These are phyloP conservation scores for Psilocybe sp. DNA, from an alignment of 768 basidiomycete species.

Conservation along the genomic window DNA sequence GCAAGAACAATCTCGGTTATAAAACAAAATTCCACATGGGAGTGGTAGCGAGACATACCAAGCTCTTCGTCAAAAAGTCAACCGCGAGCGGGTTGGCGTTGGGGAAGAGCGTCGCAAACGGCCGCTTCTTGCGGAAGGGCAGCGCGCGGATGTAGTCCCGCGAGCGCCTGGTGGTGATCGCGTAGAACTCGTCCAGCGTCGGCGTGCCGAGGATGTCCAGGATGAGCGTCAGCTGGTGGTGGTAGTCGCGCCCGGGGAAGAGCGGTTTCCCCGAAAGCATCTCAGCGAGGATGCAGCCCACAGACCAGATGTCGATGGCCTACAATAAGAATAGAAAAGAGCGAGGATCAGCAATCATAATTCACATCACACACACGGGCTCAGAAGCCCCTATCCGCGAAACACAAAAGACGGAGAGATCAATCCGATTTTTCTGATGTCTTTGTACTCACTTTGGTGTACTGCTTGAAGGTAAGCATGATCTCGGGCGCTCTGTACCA, in stretches of 20 bases:
- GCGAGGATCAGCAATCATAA: too few species aligned
- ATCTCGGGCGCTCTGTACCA: slow-evolving; percentile 99
- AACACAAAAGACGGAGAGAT: not conserved
- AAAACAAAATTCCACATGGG: not conserved
- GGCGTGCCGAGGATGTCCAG: slow-evolving; percentile 97
- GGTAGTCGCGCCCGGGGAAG: slow-evolving; percentile 96
- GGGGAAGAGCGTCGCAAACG: slow-evolving; percentile 85
- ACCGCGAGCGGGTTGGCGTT: slow-evolving; percentile 78
- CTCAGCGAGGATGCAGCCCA: slow-evolving; percentile 89
- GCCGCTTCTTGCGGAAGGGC: slow-evolving; percentile 86
- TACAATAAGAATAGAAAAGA: too few species aligned
- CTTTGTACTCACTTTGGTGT: slow-evolving; percentile 69
- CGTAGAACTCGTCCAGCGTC: slow-evolving; percentile 95
- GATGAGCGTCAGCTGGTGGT: slow-evolving; percentile 94
- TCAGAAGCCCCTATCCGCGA: too few species aligned
- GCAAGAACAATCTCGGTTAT: slow-evolving; percentile 1
- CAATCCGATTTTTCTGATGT: slow-evolving; percentile 10
- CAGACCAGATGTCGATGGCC: slow-evolving; percentile 90
- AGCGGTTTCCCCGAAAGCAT: slow-evolving; percentile 97
- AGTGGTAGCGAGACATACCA: slow-evolving; percentile 43
- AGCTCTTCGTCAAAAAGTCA: slow-evolving; percentile 73
- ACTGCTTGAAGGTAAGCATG: slow-evolving; percentile 99
- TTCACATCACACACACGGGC: too few species aligned
- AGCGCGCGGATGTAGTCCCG: slow-evolving; percentile 94
- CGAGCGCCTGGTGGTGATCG: slow-evolving; percentile 88